Conservation (phyloP, 1,284 basidiomycete genomes). For the Naganishia sp. region DNA sequence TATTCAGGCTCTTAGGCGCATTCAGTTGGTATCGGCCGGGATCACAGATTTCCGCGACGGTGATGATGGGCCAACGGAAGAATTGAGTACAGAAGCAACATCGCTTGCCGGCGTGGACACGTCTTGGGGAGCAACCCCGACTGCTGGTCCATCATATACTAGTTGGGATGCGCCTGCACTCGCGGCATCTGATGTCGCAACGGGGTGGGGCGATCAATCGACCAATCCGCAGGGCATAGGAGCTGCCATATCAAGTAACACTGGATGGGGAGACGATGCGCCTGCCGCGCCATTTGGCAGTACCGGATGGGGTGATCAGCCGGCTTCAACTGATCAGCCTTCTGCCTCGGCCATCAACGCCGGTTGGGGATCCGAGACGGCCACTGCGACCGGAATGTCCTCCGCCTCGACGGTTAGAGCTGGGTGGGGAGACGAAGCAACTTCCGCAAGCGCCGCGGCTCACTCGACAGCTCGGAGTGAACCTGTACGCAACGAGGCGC, state of each 20-base stretch:
- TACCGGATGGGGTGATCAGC: background rate
- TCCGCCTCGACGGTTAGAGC: background rate
- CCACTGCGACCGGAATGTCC: background rate
- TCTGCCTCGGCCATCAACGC: too few relatives aligned
- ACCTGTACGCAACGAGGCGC: background rate
- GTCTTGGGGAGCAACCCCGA: slow-evolving; percentile 1
- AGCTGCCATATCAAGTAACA: too few relatives aligned
- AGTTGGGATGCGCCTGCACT: background rate
- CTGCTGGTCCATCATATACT: background rate
- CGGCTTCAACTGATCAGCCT: too few relatives aligned
- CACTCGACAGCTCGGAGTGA: background rate
- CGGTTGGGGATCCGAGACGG: too few relatives aligned
- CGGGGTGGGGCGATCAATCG: background rate
- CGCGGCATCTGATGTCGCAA: background rate
- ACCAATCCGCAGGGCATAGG: too few relatives aligned
- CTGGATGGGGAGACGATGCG: too few relatives aligned
- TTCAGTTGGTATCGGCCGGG: slow-evolving; percentile 19
- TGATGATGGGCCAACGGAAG: background rate
- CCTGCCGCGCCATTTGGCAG: background rate
- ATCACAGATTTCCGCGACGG: slow-evolving; percentile 13
- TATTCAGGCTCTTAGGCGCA: slow-evolving; percentile 20
- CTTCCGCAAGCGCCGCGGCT: background rate
- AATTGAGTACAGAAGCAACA: background rate
- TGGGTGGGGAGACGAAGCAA: background rate
- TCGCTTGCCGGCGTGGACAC: slow-evolving; percentile 10